Conservation (phyloP, 768 basidiomycete genomes). For the Lanmaoa pseudosensibilis region DNA sequence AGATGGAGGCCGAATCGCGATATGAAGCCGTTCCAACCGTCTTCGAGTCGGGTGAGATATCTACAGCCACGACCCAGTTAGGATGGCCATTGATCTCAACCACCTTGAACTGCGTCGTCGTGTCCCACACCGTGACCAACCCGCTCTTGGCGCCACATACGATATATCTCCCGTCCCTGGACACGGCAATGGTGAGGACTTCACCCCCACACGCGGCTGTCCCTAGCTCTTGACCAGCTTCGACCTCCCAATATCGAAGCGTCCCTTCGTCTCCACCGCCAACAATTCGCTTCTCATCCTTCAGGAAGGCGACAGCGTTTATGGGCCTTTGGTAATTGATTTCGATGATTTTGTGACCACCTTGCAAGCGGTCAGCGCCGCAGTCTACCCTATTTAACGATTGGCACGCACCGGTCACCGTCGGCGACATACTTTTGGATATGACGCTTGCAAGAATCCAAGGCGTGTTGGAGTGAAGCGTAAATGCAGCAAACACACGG, state of each 20-base stretch:
- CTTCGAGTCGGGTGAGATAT: conserved; percentile 13
- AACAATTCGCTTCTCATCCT: not conserved
- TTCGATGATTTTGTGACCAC: not conserved
- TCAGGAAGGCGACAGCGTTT: conserved; percentile 11
- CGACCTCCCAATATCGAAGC: conserved; percentile 9
- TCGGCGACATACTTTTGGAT: not conserved
- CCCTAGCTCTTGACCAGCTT: not conserved
- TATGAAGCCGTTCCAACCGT: conserved; percentile 14
- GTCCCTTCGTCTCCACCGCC: conserved; percentile 11
- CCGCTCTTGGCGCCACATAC: conserved; percentile 17
- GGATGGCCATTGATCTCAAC: conserved; percentile 11
- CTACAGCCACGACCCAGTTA: conserved; percentile 15
- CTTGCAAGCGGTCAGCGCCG: not conserved
- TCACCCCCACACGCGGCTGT: conserved; percentile 2
- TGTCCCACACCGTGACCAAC: conserved; percentile 11
- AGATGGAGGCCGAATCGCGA: conserved; percentile 9
- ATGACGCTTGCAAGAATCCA: not conserved
- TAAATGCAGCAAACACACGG: too few species aligned
- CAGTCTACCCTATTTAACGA: not conserved
- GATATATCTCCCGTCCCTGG: conserved; percentile 9
- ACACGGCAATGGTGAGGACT: conserved; percentile 8
- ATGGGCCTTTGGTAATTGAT: conserved; percentile 8
- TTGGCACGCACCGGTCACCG: not conserved
- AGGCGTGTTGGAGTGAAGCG: not conserved
- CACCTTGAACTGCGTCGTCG: not conserved